Percentiles rank a stretch among this genome's conserved stretches.
These are phyloP conservation scores for Lepidium africanum DNA, from an alignment of 345 rosid species.

Conservation along the genomic window DNA sequence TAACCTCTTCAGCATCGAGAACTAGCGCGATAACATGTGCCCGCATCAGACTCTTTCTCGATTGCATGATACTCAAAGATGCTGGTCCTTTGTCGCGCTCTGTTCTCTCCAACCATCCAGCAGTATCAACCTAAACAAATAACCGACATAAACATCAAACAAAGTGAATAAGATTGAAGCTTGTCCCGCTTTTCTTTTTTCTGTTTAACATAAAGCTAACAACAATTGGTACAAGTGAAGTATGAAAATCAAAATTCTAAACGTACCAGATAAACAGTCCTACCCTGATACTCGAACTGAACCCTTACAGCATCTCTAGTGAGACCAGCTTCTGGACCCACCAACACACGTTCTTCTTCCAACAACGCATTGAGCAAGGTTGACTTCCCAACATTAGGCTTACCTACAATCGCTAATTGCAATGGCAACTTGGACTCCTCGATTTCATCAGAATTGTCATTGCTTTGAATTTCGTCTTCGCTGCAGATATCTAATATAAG, in stretches of 20 bases:
- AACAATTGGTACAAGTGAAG: neutral
- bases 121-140: slow-evolving; percentile 73
- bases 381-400: slow-evolving; percentile 96
- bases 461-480: slow-evolving; percentile 24
- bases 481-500: slow-evolving; percentile 27
- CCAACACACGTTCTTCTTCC: slow-evolving; percentile 93
- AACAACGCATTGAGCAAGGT: slow-evolving; percentile 75
- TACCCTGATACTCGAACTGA: slow-evolving; percentile 68
- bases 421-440: slow-evolving; percentile 73
- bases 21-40: slow-evolving; percentile 91
- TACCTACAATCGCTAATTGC: slow-evolving; percentile 90
- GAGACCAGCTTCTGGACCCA: slow-evolving; percentile 96
- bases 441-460: slow-evolving; percentile 36
- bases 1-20: slow-evolving; percentile 94
- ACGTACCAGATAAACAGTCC: slow-evolving; percentile 76
- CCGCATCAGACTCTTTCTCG: slow-evolving; percentile 90
- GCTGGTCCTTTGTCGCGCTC: slow-evolving; percentile 85
- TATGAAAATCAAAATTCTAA: neutral
- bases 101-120: slow-evolving; percentile 95
- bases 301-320: slow-evolving; percentile 94
- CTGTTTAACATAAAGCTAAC: neutral
- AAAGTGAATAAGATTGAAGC: neutral
- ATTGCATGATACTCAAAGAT: slow-evolving; percentile 86
- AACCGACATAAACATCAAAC: neutral
- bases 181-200: neutral